phyloP scores from a whole-genome alignment of 768 basidiomycete genomes.

The Xanthoconium stramineum region DNA sequence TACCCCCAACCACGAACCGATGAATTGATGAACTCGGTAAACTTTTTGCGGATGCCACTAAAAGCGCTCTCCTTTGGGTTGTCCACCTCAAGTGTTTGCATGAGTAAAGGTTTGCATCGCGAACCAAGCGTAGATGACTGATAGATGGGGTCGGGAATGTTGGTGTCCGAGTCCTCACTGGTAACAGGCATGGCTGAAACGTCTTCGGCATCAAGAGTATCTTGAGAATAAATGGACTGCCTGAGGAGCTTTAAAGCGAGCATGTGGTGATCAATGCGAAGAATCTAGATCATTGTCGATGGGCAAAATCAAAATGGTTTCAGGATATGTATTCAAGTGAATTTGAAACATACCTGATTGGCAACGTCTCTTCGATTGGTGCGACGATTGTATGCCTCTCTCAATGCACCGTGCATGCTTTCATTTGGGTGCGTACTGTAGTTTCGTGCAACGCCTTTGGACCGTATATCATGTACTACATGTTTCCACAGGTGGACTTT shows the following conservation, averaged over 20 bases:
- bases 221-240: not conserved
- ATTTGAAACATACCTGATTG: not conserved
- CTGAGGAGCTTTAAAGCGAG: not conserved
- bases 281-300: slow-evolving; percentile 1
- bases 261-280: slow-evolving; percentile 12
- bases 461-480: slow-evolving; percentile 30
- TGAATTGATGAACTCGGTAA: not conserved
- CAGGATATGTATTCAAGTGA: no score
- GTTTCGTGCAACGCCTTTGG: slow-evolving; percentile 30
- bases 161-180: no score
- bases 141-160: not conserved
- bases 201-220: not conserved
- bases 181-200: no score
- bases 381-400: not conserved
- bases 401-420: slow-evolving; percentile 7
- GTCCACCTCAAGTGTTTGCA: not conserved
- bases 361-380: not conserved
- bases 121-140: not conserved
- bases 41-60: not conserved
- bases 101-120: not conserved
- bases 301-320: no score
- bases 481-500: slow-evolving; percentile 36
- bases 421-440: slow-evolving; percentile 36
- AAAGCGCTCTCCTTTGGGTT: not conserved
- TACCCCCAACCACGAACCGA: not conserved